Evolutionary conservation across 495 filamentous ascomycete genomes (phyloP).

Genomic region (Elasticomyces elasticus): DNA sequence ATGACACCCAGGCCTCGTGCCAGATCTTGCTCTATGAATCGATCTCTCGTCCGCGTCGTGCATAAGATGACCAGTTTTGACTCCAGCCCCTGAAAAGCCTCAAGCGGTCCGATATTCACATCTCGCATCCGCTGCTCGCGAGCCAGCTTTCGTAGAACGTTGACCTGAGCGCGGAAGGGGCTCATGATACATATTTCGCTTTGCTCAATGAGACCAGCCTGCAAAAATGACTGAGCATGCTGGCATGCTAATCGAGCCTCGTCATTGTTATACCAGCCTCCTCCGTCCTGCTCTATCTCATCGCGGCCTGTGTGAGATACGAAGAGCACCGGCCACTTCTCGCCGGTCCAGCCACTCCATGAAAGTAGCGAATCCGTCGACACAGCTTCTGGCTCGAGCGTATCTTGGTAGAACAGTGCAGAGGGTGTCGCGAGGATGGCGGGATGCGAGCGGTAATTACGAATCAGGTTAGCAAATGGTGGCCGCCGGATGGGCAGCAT

Average conservation of each 20-base stretch:
- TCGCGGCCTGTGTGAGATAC: slow-evolving; percentile 37
- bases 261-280: slow-evolving; percentile 44
- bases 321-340: slow-evolving; percentile 43
- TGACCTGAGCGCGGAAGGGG: slow-evolving; percentile 46
- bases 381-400: slow-evolving; percentile 39
- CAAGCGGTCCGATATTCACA: slow-evolving; percentile 47
- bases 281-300: slow-evolving; percentile 41
- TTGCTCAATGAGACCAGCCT: slow-evolving; percentile 29
- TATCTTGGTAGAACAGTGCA: slow-evolving; percentile 45
- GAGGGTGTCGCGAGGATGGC: slow-evolving; percentile 46
- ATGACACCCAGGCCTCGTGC: slow-evolving; percentile 41
- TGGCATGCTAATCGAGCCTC: slow-evolving; percentile 40
- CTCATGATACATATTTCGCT: slow-evolving; percentile 45
- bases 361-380: slow-evolving; percentile 28
- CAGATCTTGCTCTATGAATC: slow-evolving; percentile 40
- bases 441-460: slow-evolving; percentile 51
- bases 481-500: slow-evolving; percentile 37
- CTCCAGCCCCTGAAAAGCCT: slow-evolving; percentile 50
- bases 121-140: slow-evolving; percentile 28
- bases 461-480: slow-evolving; percentile 45
- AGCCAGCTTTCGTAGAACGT: slow-evolving; percentile 33
- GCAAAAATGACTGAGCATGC: slow-evolving; percentile 35
- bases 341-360: slow-evolving; percentile 43
- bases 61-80: slow-evolving; percentile 46
- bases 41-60: slow-evolving; percentile 40